Base-by-base conservation (phyloP, 1,284 basidiomycete genomes). In the Trametes hirsuta region DNA sequence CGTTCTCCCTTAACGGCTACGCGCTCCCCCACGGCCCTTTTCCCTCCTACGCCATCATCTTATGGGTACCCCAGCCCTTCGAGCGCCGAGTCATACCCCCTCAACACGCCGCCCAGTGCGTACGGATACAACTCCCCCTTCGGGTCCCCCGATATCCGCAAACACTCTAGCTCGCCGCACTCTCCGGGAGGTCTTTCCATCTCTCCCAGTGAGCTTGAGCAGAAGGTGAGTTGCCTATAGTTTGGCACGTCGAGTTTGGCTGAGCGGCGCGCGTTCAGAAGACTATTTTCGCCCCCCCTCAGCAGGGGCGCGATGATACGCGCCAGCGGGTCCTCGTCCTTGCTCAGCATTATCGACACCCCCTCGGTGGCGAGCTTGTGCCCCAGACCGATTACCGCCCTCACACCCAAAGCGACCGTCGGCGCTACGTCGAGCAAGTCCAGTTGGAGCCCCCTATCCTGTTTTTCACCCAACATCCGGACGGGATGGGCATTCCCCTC, bases 371-470 rank as follows among this genome's bases (percentile, higher is more conserved):
- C 1, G 59, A 51, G 5, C 55, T 75, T 24, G 72, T 91, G 11
- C 88, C 86, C 5, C 89, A 91, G 71, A 74, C 66, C 42, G 83
- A 87, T 72, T 91, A 91, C 69, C 82, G 82, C 61, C 90, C 89
- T 1, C 85, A 88, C 66, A 91, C 90, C 6, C 84, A 84, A 54
- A 88, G 86, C 59, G 90, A 91, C 69, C 81, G 83, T 36, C 82
- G 84, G 39, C 84, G 88, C 35, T 91, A 91, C 64, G 87, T 91
- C 39, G 85, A 85, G 54, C 86, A 90, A 49, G 83, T 86, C 37
- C 68, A 78, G 1, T 76, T 91, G 36, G 84, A 86, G 67, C 68
- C 71, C 1, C 87, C 88, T 0, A 85, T 91, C 59, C 80, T 82
- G 65, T 91, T 91, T 69, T 77, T 73, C 69, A 77, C 78, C 59